These are phyloP conservation scores for Cryptococcus sp. DNA, from an alignment of 1,284 basidiomycete genomes.

Conservation along the genomic window DNA sequence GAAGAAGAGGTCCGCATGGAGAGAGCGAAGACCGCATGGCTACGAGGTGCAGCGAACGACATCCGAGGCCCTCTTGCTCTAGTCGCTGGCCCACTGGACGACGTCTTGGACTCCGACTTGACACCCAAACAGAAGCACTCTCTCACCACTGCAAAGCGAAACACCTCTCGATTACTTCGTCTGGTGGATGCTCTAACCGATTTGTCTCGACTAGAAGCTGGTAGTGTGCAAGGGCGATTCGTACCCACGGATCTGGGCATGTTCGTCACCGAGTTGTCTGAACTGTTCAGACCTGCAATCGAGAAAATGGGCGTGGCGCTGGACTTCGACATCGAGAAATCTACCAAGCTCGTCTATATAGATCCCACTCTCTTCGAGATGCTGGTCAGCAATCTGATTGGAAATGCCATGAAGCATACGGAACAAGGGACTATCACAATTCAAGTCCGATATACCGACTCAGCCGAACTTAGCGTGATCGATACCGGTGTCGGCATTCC, in stretches of 20 bases:
- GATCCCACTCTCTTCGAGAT: slow-evolving; percentile 48
- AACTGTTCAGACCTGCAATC: slow-evolving; percentile 42
- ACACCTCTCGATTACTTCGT: slow-evolving; percentile 35
- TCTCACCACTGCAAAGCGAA: slow-evolving; percentile 37
- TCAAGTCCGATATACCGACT: slow-evolving; percentile 20
- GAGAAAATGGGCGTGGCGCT: slow-evolving; percentile 32
- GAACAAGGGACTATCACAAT: slow-evolving; percentile 32
- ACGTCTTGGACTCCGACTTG: slow-evolving; percentile 28
- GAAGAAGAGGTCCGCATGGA: slow-evolving; percentile 46
- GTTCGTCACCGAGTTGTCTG: slow-evolving; percentile 42
- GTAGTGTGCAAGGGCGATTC: slow-evolving; percentile 39
- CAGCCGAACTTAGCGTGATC: slow-evolving; percentile 34
- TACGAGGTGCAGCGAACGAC: slow-evolving; percentile 47
- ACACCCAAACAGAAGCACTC: slow-evolving; percentile 20
- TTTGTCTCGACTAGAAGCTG: slow-evolving; percentile 43
- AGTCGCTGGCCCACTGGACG: slow-evolving; percentile 35
- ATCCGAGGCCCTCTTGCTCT: slow-evolving; percentile 42
- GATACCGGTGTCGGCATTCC: slow-evolving; percentile 50
- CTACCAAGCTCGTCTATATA: slow-evolving; percentile 34
- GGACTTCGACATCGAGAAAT: slow-evolving; percentile 35
- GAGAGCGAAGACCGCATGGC: slow-evolving; percentile 43
- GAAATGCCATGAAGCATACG: slow-evolving; percentile 47
- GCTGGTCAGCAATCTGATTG: slow-evolving; percentile 41
- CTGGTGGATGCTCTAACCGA: slow-evolving; percentile 46
- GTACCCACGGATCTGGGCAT: slow-evolving; percentile 39